These are phyloP conservation scores for Mitragyna speciosa DNA, from an alignment of 257 asterid species.

Conservation along the genomic window DNA sequence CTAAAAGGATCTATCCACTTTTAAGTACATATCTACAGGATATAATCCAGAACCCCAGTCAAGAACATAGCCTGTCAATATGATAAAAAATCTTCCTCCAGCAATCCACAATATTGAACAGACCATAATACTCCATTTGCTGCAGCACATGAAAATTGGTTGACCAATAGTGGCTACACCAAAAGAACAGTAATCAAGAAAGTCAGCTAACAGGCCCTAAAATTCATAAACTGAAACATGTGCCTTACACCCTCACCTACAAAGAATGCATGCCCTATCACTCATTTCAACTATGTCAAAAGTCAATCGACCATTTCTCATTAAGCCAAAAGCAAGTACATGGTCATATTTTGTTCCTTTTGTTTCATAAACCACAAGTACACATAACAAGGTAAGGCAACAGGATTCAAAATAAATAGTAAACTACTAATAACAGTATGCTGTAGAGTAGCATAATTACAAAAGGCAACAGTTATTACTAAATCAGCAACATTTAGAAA, in stretches of 20 bases:
- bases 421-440: not conserved
- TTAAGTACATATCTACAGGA: no score
- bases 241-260: not conserved
- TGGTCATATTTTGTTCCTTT: not conserved
- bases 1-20: no score
- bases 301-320: not conserved
- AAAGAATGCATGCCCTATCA: not conserved
- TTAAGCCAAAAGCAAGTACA: not conserved
- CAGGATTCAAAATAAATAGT: not conserved
- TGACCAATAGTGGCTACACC: not conserved
- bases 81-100: not conserved
- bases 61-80: no score
- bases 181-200: not conserved
- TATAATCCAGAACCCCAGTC: no score
- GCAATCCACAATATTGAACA: not conserved
- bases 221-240: not conserved
- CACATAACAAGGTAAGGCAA: not conserved
- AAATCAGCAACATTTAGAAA: not conserved
- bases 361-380: not conserved
- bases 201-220: not conserved
- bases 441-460: not conserved
- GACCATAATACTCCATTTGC: not conserved
- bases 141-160: not conserved
- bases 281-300: not conserved
- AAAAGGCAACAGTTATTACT: not conserved